phyloP scores from a whole-genome alignment of 2,329 filamentous ascomycete genomes.

The Arthroderma uncinatum region DNA sequence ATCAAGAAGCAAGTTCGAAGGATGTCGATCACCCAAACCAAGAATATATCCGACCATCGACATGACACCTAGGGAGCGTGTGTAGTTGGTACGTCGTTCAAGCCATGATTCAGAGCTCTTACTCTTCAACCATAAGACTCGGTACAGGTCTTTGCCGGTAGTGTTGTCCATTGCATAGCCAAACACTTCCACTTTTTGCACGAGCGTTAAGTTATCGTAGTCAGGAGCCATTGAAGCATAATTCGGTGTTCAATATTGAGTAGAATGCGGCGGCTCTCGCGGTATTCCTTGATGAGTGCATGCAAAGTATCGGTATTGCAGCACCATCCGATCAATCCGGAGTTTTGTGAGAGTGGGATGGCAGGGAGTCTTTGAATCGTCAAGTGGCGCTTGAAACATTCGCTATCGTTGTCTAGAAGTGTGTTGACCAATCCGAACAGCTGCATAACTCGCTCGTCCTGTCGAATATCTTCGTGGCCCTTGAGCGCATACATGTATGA shows the following conservation, averaged over 20 bases:
- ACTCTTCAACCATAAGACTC: constrained; percentile 96
- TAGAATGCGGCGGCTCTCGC: constrained; percentile 90
- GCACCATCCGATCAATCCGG: constrained; percentile 89
- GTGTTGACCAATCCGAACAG: constrained; percentile 97
- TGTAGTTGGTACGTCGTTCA: constrained; percentile 96
- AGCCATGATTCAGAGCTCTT: constrained; percentile 98
- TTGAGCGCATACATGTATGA: constrained; percentile 86
- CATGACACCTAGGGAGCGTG: constrained; percentile 93
- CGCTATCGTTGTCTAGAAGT: constrained; percentile 80
- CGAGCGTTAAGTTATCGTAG: constrained; percentile 94
- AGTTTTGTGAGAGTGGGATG: constrained; percentile 95
- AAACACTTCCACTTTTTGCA: constrained; percentile 99
- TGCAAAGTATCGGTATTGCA: constrained; percentile 96
- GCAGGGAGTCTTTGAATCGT: constrained; percentile 92
- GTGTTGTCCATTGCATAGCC: constrained; percentile 98
- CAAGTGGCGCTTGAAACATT: constrained; percentile 93
- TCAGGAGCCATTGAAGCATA: constrained; percentile 99
- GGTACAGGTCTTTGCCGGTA: constrained; percentile 94
- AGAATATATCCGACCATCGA: constrained; percentile 99
- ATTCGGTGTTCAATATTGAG: constrained; percentile 99
- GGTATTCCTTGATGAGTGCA: constrained; percentile 91
- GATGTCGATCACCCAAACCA: constrained; percentile 89
- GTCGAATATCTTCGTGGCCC: constrained; percentile 97
- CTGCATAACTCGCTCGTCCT: constrained; percentile 99
- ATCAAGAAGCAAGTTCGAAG: constrained; percentile 95